A percentile compares a stretch with the other conserved stretches of the same genome.
phyloP scores from a whole-genome alignment of 140 eudicot species.

The Ambrosia hybrid region DNA sequence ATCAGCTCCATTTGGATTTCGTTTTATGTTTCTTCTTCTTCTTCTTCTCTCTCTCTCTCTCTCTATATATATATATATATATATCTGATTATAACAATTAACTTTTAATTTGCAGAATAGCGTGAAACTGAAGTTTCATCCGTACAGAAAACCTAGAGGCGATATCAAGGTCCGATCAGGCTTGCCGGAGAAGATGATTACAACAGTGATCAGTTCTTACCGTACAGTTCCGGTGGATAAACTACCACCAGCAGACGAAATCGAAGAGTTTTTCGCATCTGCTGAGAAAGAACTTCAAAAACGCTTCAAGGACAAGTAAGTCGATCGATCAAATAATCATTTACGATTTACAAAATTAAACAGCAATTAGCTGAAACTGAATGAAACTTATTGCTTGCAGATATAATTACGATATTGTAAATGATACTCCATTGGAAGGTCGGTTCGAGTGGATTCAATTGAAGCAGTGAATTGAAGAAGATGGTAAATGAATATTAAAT shows the following conservation, averaged over 20 bases:
- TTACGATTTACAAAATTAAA: not conserved
- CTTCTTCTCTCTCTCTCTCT: too few species aligned
- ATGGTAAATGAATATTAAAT: not conserved
- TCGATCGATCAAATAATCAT: not conserved
- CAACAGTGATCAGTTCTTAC: constrained; percentile 21
- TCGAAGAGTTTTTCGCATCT: constrained; percentile 62
- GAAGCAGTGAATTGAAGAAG: constrained; percentile 38
- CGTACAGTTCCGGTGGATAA: constrained; percentile 27
- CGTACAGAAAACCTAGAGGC: too few species aligned
- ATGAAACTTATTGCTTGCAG: constrained; percentile 26
- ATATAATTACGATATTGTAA: constrained; percentile 65
- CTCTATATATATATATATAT: too few species aligned
- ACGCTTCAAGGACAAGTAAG: constrained; percentile 52
- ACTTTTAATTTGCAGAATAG: too few species aligned
- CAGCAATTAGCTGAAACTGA: not conserved
- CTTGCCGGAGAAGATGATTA: constrained; percentile 10
- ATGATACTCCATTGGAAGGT: constrained; percentile 64
- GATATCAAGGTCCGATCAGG: too few species aligned
- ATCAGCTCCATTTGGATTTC: too few species aligned
- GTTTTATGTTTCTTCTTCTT: too few species aligned
- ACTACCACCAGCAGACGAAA: constrained; percentile 48
- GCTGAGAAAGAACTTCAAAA: constrained; percentile 57
- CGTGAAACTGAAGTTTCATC: too few species aligned
- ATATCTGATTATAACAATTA: too few species aligned
- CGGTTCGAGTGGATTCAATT: constrained; percentile 66